Percentiles rank a stretch among this genome's conserved stretches.
Conservation (phyloP, 768 basidiomycete species). For the Trametes cubensis region DNA sequence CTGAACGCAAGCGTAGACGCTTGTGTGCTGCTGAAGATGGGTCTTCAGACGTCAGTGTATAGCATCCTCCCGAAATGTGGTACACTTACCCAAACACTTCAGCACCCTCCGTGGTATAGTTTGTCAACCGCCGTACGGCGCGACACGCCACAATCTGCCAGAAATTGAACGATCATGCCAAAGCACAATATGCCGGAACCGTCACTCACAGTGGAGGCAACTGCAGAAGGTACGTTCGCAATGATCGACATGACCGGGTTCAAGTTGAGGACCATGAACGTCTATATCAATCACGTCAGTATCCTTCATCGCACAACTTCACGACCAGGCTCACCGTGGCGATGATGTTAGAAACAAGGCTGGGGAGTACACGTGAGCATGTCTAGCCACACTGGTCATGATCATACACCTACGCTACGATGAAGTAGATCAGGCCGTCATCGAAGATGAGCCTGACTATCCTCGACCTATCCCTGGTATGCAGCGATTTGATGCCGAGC, state of each 20-base stretch:
- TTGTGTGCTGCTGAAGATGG: conserved; percentile 40
- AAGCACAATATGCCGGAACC: conserved; percentile 22
- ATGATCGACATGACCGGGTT: conserved; percentile 76
- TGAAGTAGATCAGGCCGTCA: conserved; percentile 74
- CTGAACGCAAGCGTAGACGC: conserved; percentile 62
- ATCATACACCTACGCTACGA: conserved; percentile 60
- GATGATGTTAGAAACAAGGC: conserved; percentile 45
- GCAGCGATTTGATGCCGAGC: conserved; percentile 40
- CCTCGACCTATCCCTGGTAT: conserved; percentile 40
- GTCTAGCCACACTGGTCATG: too few species aligned
- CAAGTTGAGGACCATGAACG: conserved; percentile 67
- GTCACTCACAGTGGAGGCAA: conserved; percentile 58
- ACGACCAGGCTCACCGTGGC: conserved; percentile 36
- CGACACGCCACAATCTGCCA: conserved; percentile 63
- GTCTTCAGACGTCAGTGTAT: neutral
- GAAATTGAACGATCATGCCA: neutral
- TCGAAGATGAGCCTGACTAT: conserved; percentile 67
- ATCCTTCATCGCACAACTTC: neutral
- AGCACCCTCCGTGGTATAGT: conserved; percentile 52
- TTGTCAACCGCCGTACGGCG: conserved; percentile 65
- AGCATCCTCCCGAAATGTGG: conserved; percentile 1
- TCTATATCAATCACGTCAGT: neutral
- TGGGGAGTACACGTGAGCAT: conserved; percentile 23
- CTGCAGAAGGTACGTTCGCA: conserved; percentile 71
- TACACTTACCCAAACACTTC: conserved; percentile 56